Base-by-base conservation (phyloP, 2,329 filamentous ascomycete genomes). In the Myriosclerotinia duriaeana region DNA sequence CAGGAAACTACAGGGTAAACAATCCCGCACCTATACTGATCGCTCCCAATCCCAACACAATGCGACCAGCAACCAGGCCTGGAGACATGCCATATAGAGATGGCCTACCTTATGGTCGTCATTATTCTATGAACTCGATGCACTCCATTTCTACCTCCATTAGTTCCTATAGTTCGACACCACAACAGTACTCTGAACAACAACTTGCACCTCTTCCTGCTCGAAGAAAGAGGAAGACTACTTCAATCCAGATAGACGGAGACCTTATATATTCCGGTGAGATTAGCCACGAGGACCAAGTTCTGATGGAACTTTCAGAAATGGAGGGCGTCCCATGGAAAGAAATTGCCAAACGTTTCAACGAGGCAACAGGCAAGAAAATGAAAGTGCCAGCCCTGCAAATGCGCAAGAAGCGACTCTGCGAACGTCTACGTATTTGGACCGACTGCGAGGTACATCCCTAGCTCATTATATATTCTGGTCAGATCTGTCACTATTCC, bases 341-440 rank as follows among this genome's bases (percentile, higher is more conserved):
- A 62, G 73, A 74, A 15, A 74, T 78, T 48, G 70, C 71, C 20
- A 66, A 63, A 36, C 71, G 69, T 34, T 78, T 77, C 68, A 73
- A 75, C 50, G 72, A 74, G 38, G 67, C 70, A 59, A 73, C 71
- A 44, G 71, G 74, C 40, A 74, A 74, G 30, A 70, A 68, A 20
- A 75, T 75, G 69, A 71, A 72, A 46, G 72, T 76, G 61, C 73
- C 77, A 26, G 77, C 77, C 52, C 69, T 78, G 52, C 77, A 78
- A 67, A 78, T 78, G 77, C 73, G 76, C 36, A 76, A 77, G 64
- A 77, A 76, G 69, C 72, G 77, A 34, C 71, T 78, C 11, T 70
- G 76, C 52, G 75, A 78, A 68, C 74, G 73, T 66, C 69, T 78
- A 62, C 70, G 73, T 55, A 69, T 70, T 65, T 72, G 69, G 67